phyloP scores from a whole-genome alignment of 768 basidiomycete genomes.

The Termitomyces sp. region DNA sequence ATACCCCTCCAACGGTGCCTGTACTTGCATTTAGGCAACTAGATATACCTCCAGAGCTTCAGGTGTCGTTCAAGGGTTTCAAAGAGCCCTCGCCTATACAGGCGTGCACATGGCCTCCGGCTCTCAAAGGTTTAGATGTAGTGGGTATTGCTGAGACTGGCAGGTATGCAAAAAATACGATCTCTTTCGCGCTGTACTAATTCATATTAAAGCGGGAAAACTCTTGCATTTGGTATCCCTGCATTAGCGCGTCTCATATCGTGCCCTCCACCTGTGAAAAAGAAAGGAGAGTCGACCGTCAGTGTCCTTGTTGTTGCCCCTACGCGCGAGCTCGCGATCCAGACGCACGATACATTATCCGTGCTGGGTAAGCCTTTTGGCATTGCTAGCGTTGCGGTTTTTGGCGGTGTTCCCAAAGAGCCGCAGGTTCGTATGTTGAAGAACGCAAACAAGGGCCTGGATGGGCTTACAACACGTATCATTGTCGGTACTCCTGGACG shows the following conservation, averaged over 20 bases:
- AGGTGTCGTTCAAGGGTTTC: conserved; percentile 65
- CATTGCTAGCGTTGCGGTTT: conserved; percentile 83
- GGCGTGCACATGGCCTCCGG: conserved; percentile 91
- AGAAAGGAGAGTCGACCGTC: conserved; percentile 35
- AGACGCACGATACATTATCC: conserved; percentile 84
- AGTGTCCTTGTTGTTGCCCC: conserved; percentile 86
- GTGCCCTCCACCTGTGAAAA: conserved; percentile 28
- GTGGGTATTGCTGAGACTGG: conserved; percentile 98
- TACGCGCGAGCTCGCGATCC: conserved; percentile 93
- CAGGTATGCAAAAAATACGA: conserved; percentile 46
- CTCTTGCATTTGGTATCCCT: conserved; percentile 93
- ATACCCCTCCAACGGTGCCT: conserved; percentile 52
- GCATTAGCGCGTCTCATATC: conserved; percentile 69
- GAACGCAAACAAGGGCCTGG: conserved; percentile 48
- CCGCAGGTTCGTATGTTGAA: conserved; percentile 72
- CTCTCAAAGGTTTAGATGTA: conserved; percentile 79
- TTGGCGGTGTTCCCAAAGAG: conserved; percentile 92
- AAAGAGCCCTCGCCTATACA: conserved; percentile 94
- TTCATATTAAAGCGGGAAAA: conserved; percentile 75
- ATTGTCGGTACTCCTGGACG: conserved; percentile 96
- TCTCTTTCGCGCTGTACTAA: conserved; percentile 5
- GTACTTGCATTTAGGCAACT: conserved; percentile 76
- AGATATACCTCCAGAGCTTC: conserved; percentile 59
- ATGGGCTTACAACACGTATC: conserved; percentile 58
- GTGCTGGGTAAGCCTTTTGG: conserved; percentile 72